Evolutionary conservation across 345 rosid genomes (phyloP), one percentile per base, ranked within the genome.

Genomic region (Corchorus capsularis): DNA sequence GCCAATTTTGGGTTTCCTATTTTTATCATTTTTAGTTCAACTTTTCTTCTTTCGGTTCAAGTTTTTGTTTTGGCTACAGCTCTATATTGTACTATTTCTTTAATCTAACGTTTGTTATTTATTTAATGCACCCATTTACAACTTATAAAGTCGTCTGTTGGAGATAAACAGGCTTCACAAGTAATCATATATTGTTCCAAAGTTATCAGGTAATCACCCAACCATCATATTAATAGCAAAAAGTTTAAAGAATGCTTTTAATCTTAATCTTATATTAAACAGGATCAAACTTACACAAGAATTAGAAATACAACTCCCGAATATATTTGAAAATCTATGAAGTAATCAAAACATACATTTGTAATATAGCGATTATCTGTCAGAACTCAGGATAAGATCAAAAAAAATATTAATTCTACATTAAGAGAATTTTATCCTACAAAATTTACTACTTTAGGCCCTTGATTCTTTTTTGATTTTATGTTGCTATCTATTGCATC

Each of bases 361-460:
- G 20, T 37, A 64, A 55, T 39, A 72, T 27, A 69, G 8, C 64
- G 56, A 41, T 17, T 63, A 47, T 47, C 19, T 14, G 35, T 63
- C 60, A 19, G 6, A 27, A 27, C 27, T 27, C 13, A 53, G 41
- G 27, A 27, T 27, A 27, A 27, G 77, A 52, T 64, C 17, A 12
- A n/a, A 16, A n/a, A 16, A 6, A 50, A 43, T 27, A 54, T 27
- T 8, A 53, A 56, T 73, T 46, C 39, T 32, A 52, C 34, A 52
- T 14, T 22, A 27, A 11, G 43, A 63, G 37, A 27, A 43, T 52
- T 56, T 83, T 80, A 89, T 68, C 91, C 92, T n/a, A 72, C 79
- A 83, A 91, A 92, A 81, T 82, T 91, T 37, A 96, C 87, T 47
- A 93, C 90, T 89, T 89, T 96, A 55, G 90, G 84, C 56, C 87